Percentiles rank a stretch among this genome's conserved stretches.
These are phyloP conservation scores for Geotrichum australiense DNA, from an alignment of 1,139 yeast species.

Conservation along the genomic window DNA sequence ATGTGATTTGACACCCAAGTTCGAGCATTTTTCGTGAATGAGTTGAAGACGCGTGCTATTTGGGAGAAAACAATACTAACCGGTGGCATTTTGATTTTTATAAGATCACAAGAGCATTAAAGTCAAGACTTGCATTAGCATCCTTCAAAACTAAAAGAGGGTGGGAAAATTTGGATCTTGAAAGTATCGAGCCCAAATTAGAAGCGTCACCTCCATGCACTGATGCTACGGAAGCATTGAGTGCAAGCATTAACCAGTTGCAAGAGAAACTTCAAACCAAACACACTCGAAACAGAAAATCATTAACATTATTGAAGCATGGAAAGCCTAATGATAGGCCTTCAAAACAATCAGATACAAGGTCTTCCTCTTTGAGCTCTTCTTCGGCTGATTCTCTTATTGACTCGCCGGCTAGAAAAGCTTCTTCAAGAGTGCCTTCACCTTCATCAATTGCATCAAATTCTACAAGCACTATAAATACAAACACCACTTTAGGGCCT, in stretches of 20 bases:
- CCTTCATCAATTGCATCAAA: not conserved
- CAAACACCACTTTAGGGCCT: too few relatives aligned
- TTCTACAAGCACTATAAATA: too few relatives aligned
- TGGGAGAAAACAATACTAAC: too few relatives aligned
- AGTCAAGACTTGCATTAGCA: slow-evolving; percentile 38
- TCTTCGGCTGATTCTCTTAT: not conserved
- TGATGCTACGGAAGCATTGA: slow-evolving; percentile 1
- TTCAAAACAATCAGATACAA: not conserved
- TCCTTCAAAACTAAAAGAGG: slow-evolving; percentile 38
- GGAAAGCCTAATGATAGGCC: not conserved
- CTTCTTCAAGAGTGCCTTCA: not conserved
- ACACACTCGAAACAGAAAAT: slow-evolving; percentile 1
- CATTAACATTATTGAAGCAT: not conserved
- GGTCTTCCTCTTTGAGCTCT: not conserved
- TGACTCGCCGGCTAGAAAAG: not conserved
- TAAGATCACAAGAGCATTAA: slow-evolving; percentile 35
- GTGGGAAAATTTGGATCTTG: slow-evolving; percentile 35
- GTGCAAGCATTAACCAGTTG: slow-evolving; percentile 3
- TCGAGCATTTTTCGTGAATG: too few relatives aligned
- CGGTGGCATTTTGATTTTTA: not conserved
- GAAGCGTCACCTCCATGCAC: slow-evolving; percentile 11
- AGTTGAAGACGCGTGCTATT: too few relatives aligned
- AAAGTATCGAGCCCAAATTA: slow-evolving; percentile 33
- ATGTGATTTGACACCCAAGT: too few relatives aligned
- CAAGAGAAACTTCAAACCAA: not conserved